These are phyloP conservation scores for Eimeria acervulina DNA, from an alignment of 169 alveolate species.

Conservation along the genomic window DNA sequence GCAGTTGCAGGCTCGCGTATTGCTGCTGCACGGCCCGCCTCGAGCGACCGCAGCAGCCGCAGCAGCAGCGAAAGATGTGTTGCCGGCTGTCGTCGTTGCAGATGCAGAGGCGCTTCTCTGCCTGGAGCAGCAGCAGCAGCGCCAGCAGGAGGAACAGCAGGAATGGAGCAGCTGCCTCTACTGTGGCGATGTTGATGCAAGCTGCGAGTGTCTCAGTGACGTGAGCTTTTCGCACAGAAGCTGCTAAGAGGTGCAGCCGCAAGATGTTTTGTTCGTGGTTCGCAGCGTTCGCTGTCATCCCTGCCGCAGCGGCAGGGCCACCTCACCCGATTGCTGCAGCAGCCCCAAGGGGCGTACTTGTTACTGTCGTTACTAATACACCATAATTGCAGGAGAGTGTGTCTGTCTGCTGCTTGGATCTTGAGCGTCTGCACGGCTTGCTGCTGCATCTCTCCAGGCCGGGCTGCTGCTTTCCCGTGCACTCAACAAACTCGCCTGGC, in stretches of 20 bases:
- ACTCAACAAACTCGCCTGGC: slow-evolving; percentile 66
- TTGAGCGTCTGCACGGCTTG: background rate
- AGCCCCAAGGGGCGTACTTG: background rate
- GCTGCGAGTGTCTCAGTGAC: slow-evolving; percentile 61
- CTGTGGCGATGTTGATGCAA: slow-evolving; percentile 28
- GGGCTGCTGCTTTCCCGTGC: slow-evolving; percentile 60
- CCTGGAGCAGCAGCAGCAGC: slow-evolving; percentile 57
- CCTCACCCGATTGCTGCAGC: background rate
- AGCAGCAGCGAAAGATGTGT: slow-evolving; percentile 44
- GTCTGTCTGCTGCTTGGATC: background rate
- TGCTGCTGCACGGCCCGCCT: slow-evolving; percentile 77
- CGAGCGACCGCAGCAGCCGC: slow-evolving; percentile 52
- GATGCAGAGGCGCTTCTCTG: slow-evolving; percentile 71
- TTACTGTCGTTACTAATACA: background rate
- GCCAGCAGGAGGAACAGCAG: slow-evolving; percentile 42
- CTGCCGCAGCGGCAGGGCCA: background rate
- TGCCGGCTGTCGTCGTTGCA: slow-evolving; percentile 61
- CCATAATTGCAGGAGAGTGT: background rate
- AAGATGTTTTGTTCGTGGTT: background rate
- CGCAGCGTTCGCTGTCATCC: background rate
- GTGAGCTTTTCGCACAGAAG: slow-evolving; percentile 2
- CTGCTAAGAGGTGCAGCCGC: background rate
- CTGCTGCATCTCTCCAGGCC: background rate
- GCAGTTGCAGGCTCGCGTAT: slow-evolving; percentile 62
- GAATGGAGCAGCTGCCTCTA: slow-evolving; percentile 5